Evolutionary conservation across 202 grass and related monocot species (phyloP).

Genomic region (Zizania palustris): DNA sequence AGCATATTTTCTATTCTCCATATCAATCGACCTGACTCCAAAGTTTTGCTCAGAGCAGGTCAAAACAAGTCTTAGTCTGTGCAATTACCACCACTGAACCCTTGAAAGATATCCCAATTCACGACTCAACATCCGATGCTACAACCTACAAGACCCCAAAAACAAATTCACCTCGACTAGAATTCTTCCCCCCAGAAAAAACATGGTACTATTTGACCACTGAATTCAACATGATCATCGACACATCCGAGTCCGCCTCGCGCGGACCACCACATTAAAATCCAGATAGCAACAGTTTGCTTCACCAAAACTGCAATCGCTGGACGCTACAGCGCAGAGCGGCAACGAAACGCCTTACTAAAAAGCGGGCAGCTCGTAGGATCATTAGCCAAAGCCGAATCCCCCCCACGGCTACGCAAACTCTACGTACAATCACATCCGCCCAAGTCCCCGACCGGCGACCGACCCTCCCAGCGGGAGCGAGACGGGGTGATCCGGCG

Average conservation of each 20-base stretch:
- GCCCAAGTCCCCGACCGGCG: neutral
- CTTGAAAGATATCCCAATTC: slow-evolving; percentile 1
- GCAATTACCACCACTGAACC: slow-evolving; percentile 17
- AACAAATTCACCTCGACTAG: neutral
- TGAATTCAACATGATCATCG: neutral
- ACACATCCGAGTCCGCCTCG: no score
- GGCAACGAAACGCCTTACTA: neutral
- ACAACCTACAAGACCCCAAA: neutral
- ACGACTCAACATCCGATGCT: neutral
- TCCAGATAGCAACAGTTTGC: neutral
- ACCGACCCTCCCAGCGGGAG: neutral
- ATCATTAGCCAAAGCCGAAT: neutral
- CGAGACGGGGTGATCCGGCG: neutral
- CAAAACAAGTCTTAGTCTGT: slow-evolving; percentile 3
- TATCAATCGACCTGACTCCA: slow-evolving; percentile 23
- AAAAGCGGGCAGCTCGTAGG: no score
- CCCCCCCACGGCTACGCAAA: neutral
- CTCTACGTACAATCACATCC: neutral
- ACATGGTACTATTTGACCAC: neutral
- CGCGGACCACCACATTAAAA: neutral
- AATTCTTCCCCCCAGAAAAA: neutral
- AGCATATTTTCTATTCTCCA: neutral
- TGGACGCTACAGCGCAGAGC: neutral
- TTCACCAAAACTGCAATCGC: neutral
- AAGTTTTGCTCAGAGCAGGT: neutral